Base-by-base conservation (phyloP, 2,329 filamentous ascomycete species). In the Ophidiomyces ophidiicola region DNA sequence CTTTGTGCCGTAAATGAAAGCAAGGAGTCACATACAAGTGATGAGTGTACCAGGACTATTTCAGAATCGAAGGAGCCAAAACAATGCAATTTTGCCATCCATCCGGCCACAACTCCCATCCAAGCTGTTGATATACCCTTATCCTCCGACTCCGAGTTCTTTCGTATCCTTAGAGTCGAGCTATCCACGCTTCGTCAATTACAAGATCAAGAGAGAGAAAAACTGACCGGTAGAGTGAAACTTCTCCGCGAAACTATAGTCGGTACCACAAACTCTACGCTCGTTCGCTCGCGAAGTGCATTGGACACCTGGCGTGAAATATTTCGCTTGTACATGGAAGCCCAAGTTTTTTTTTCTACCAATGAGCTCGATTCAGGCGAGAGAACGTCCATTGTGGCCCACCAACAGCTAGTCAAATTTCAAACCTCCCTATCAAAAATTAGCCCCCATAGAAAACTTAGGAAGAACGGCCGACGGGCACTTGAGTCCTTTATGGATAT, bases 341-440 rank as follows among this genome's bases (percentile, higher is more conserved):
- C 80, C 5, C 74, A 80, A 39, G 70, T 92, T 20, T 93, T 93
- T 62, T 90, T 90, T 56, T 84, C 82, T 1, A 81, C 78, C 0
- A 73, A 75, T 20, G 84, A 92, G 56, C 61, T 63, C 21, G 78
- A 83, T 47, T 76, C 80, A 41, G 81, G 82, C 10, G 68, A 73
- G 2, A 71, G 83, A 36, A 71, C 73, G 36, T 80, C 78, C 46
- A 64, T 67, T 3, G 71, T 73, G 44, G 84, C 84, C 1, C 68
- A 78, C 36, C 68, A 72, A 41, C 75, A 82, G 49, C 68, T 90
- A 5, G 66, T 78, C 44, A 76, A 75, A 64, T 93, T 90, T 53
- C 76, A 81, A 50, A 64, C 67, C n/a, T 71, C 82, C 52, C 69
- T 88, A 6, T 32, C 24, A 8, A 32, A 44, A 41, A 30, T 41